phyloP scores from a whole-genome alignment of 2,329 filamentous ascomycete species.

The Colletotrichum sp. region DNA sequence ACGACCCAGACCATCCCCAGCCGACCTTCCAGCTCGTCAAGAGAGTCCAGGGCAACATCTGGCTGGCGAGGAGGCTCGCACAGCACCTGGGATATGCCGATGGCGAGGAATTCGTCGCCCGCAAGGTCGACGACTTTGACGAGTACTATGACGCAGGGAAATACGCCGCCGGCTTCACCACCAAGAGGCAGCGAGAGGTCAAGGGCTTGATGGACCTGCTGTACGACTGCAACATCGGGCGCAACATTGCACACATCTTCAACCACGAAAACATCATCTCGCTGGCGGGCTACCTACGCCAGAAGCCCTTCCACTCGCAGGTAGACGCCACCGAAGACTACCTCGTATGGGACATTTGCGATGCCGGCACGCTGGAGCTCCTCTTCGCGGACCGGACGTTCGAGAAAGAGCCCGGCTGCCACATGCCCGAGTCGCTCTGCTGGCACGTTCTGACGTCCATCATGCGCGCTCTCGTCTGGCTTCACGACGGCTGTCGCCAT shows the following conservation, averaged over 20 bases:
- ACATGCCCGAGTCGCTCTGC: constrained; percentile 57
- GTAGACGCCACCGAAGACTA: constrained; percentile 30
- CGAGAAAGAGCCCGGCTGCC: constrained; percentile 29
- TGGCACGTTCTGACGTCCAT: constrained; percentile 60
- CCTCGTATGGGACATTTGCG: constrained; percentile 58
- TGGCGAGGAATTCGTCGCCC: constrained; percentile 38
- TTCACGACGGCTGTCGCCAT: constrained; percentile 53
- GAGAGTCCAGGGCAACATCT: constrained; percentile 29
- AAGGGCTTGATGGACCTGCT: constrained; percentile 31
- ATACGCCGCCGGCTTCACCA: constrained; percentile 7
- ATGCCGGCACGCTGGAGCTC: constrained; percentile 52
- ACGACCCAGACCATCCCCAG: constrained; percentile 1
- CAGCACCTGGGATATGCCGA: constrained; percentile 23
- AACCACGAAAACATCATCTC: constrained; percentile 57
- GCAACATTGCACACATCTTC: constrained; percentile 40
- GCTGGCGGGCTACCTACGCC: constrained; percentile 40
- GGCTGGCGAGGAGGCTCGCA: constrained; percentile 34
- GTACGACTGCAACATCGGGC: constrained; percentile 30
- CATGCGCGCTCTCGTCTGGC: constrained; percentile 53
- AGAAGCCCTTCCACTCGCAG: constrained; percentile 22
- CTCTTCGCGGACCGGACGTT: constrained; percentile 36
- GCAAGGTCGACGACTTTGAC: constrained; percentile 24
- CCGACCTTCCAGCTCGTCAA: constrained; percentile 34
- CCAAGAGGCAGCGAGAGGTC: constrained; percentile 23
- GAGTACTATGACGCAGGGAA: constrained; percentile 5